These are phyloP conservation scores for Geoglossum glabrum DNA, from an alignment of 495 filamentous ascomycete species.

Conservation along the genomic window DNA sequence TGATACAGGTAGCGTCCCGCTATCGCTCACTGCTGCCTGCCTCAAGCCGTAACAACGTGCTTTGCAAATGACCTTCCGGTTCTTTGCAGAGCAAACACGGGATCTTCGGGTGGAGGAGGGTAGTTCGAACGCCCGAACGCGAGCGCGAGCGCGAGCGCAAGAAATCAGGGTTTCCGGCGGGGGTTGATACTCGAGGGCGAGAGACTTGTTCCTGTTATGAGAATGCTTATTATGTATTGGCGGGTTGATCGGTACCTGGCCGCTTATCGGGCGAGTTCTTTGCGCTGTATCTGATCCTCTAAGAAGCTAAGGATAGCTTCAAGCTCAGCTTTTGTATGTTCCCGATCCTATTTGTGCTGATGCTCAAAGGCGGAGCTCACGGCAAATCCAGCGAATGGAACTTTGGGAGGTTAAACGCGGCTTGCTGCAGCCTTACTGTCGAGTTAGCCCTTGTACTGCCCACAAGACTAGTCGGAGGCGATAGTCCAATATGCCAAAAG, in stretches of 20 bases:
- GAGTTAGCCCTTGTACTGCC: not conserved
- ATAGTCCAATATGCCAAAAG: not conserved
- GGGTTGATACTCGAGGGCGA: not conserved
- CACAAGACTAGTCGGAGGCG: not conserved
- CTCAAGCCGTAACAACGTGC: not conserved
- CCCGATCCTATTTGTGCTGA: not conserved
- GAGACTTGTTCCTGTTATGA: not conserved
- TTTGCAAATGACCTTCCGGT: not conserved
- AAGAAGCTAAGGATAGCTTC: not conserved
- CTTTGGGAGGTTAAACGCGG: not conserved
- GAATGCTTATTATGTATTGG: not conserved
- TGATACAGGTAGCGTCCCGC: not conserved
- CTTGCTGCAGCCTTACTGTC: not conserved
- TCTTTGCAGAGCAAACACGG: not conserved
- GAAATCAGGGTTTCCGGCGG: not conserved
- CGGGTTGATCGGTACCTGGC: not conserved
- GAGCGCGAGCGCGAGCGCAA: not conserved
- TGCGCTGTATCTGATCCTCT: not conserved
- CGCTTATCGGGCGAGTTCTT: not conserved
- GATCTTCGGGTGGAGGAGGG: not conserved
- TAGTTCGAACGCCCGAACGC: not conserved
- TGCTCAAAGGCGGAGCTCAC: not conserved
- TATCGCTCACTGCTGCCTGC: conserved; percentile 3
- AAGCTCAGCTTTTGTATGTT: conserved; percentile 1
- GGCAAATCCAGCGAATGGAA: conserved; percentile 1